Conservation (phyloP, 331 rosid genomes). For the Phaseolus coccineus region DNA sequence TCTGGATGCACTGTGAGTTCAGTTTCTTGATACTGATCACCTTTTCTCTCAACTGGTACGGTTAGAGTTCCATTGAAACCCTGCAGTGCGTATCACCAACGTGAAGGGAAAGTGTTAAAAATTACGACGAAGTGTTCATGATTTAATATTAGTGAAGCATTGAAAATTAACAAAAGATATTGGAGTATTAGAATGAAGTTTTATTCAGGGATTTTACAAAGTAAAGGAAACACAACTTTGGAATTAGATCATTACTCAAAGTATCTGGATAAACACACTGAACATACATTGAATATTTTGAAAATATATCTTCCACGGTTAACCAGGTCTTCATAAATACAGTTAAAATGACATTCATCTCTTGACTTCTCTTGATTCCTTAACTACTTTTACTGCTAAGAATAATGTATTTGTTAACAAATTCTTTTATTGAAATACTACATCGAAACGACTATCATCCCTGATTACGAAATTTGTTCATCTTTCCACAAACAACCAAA, state of each 20-base stretch:
- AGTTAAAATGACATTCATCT: background rate
- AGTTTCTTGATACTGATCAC: conserved; percentile 92
- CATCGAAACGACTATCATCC: background rate
- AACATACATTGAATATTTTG: background rate
- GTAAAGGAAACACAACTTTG: conserved; percentile 13
- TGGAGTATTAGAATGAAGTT: background rate
- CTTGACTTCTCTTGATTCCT: background rate
- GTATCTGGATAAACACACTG: background rate
- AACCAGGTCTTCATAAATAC: conserved; percentile 1
- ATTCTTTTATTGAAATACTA: background rate
- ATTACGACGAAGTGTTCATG: conserved; percentile 17
- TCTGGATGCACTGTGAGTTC: conserved; percentile 87
- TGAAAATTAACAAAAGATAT: background rate
- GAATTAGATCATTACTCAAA: conserved; percentile 22
- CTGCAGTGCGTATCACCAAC: conserved; percentile 55
- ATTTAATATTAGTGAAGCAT: conserved; percentile 33
- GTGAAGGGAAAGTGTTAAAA: conserved; percentile 31
- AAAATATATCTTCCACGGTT: no score
- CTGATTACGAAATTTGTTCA: background rate
- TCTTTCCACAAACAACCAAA: background rate
- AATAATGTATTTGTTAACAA: conserved; percentile 10
- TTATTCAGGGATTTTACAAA: background rate
- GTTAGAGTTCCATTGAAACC: conserved; percentile 95
- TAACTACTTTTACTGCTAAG: background rate
- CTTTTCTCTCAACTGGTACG: conserved; percentile 85